phyloP scores from a whole-genome alignment of 805 yeast genomes.

The Trichomonascus vanleenenianus region DNA sequence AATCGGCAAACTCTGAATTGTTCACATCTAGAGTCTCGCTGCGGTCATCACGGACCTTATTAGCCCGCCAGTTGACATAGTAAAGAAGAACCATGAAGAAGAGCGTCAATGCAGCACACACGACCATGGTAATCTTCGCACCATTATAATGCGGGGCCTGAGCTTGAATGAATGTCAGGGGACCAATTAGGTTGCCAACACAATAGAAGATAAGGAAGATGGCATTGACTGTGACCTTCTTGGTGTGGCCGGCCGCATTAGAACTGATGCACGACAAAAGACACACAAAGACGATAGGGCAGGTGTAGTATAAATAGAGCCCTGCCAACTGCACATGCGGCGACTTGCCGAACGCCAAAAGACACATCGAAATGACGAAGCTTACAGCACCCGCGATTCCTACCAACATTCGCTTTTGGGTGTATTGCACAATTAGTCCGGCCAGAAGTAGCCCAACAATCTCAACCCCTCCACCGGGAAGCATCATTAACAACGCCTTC shows the following conservation, averaged over 20 bases:
- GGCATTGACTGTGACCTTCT: slow-evolving; percentile 54
- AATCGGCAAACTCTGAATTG: slow-evolving; percentile 26
- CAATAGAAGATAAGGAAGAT: slow-evolving; percentile 56
- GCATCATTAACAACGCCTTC: slow-evolving; percentile 27
- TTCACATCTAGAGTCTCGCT: slow-evolving; percentile 4
- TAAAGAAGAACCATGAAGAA: slow-evolving; percentile 31
- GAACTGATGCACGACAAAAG: slow-evolving; percentile 34
- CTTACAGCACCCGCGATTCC: slow-evolving; percentile 45
- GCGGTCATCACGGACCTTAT: slow-evolving; percentile 4
- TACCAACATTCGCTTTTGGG: slow-evolving; percentile 15
- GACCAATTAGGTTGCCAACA: slow-evolving; percentile 66
- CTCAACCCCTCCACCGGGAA: slow-evolving; percentile 30
- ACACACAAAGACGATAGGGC: slow-evolving; percentile 27
- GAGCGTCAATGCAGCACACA: slow-evolving; percentile 38
- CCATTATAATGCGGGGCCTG: slow-evolving; percentile 54
- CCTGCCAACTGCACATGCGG: slow-evolving; percentile 35
- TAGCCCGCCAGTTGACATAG: slow-evolving; percentile 9
- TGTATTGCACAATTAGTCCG: slow-evolving; percentile 13
- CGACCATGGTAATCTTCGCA: slow-evolving; percentile 46
- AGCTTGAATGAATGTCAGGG: slow-evolving; percentile 53
- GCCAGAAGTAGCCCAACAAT: slow-evolving; percentile 14
- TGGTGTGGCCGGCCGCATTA: slow-evolving; percentile 66
- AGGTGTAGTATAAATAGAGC: slow-evolving; percentile 32
- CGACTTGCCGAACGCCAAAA: slow-evolving; percentile 36
- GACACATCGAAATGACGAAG: slow-evolving; percentile 34